Conservation (phyloP, 495 filamentous ascomycete species). For the Tuber indicum region DNA sequence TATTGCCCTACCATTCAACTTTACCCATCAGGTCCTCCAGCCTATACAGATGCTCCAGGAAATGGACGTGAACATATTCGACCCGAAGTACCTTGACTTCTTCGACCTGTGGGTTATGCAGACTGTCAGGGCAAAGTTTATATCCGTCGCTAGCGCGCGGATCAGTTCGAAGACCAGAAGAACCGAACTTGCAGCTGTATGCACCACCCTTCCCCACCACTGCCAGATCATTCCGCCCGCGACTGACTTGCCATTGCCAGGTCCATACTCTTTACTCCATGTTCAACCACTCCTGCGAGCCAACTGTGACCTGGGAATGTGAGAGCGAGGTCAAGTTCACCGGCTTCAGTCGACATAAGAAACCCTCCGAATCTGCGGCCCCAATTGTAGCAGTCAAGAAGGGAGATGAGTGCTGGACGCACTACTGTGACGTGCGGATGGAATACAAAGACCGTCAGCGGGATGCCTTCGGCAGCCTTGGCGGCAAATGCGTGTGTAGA, state of each 20-base stretch:
- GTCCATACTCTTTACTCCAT: slow-evolving; percentile 70
- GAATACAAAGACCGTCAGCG: slow-evolving; percentile 72
- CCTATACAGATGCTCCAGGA: slow-evolving; percentile 82
- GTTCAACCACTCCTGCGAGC: slow-evolving; percentile 91
- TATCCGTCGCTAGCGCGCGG: slow-evolving; percentile 80
- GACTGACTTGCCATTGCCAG: slow-evolving; percentile 37
- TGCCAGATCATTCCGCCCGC: slow-evolving; percentile 60
- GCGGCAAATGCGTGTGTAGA: slow-evolving; percentile 74
- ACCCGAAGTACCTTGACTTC: slow-evolving; percentile 52
- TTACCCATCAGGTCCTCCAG: slow-evolving; percentile 71
- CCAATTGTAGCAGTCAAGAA: slow-evolving; percentile 56
- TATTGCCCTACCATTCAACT: slow-evolving; percentile 74
- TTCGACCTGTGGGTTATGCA: slow-evolving; percentile 86
- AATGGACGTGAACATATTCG: slow-evolving; percentile 83
- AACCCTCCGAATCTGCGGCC: slow-evolving; percentile 45
- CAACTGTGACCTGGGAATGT: slow-evolving; percentile 93
- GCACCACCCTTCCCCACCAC: slow-evolving; percentile 51
- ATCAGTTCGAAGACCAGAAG: slow-evolving; percentile 47
- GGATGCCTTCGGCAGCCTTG: slow-evolving; percentile 78
- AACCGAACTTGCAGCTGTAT: slow-evolving; percentile 52
- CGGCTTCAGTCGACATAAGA: slow-evolving; percentile 45
- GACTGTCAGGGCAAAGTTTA: slow-evolving; percentile 86
- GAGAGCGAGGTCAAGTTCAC: slow-evolving; percentile 71
- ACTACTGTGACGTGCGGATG: slow-evolving; percentile 86
- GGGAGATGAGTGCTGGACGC: slow-evolving; percentile 80